These are phyloP conservation scores for Cupressus sempervirens DNA, from an alignment of 75 land plant genomes.

Conservation along the genomic window DNA sequence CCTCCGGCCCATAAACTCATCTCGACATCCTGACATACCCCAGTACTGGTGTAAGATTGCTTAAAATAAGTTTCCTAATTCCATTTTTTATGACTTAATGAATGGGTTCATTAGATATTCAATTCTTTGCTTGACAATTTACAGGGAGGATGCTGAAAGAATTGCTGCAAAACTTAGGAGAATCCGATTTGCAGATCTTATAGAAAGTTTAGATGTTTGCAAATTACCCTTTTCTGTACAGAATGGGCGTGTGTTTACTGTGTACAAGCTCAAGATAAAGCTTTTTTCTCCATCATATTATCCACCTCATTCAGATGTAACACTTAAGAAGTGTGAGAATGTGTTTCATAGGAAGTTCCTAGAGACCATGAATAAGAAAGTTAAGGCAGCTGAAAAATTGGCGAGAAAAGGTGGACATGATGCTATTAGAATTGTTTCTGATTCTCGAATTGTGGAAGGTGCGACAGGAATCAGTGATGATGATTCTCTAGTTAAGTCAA, in stretches of 20 bases:
- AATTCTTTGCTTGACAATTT: background rate
- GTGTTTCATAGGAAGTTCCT: constrained; percentile 30
- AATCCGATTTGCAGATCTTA: constrained; percentile 63
- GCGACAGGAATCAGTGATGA: constrained; percentile 23
- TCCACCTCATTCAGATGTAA: constrained; percentile 41
- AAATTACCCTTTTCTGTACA: constrained; percentile 42
- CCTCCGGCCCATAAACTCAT: no score
- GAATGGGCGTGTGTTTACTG: constrained; percentile 16
- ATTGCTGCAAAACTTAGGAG: constrained; percentile 65
- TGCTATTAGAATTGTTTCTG: constrained; percentile 21
- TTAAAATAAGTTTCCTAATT: background rate
- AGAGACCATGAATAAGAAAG: constrained; percentile 43
- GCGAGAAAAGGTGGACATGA: constrained; percentile 50
- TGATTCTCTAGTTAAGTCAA: constrained; percentile 20
- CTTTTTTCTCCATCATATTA: constrained; percentile 44
- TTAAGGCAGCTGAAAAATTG: constrained; percentile 33
- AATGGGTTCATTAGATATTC: background rate
- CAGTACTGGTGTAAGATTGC: no score
- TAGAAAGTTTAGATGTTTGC: constrained; percentile 68
- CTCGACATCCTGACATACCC: no score
- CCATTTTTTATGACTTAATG: background rate
- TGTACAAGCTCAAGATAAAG: constrained; percentile 62
- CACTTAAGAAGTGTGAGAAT: constrained; percentile 36
- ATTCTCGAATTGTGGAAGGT: constrained; percentile 15
- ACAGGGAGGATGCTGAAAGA: constrained; percentile 74